phyloP scores from a whole-genome alignment of 2,329 filamentous ascomycete species.

The Tolypocladium tundrense region DNA sequence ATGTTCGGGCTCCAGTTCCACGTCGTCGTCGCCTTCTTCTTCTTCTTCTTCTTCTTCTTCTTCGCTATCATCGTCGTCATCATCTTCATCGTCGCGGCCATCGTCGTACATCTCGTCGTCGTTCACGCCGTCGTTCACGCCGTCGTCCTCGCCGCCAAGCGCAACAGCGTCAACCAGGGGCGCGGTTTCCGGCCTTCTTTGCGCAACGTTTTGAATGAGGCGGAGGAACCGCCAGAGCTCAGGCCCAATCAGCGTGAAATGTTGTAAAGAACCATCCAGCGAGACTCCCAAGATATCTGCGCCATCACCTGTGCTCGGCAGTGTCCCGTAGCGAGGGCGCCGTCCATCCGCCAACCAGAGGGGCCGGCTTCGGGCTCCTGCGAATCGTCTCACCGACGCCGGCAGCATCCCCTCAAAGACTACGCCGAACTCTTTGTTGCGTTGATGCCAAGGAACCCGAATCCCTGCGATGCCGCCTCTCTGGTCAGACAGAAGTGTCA shows the following conservation, averaged over 20 bases:
- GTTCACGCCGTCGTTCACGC: constrained; percentile 5
- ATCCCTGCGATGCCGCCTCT: constrained; percentile 36
- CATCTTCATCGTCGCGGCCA: constrained; percentile 3
- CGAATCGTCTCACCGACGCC: constrained; percentile 46
- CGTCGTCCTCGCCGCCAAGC: neutral
- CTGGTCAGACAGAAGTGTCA: constrained; percentile 39
- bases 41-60: no score
- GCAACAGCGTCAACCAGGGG: constrained; percentile 15
- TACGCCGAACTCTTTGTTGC: constrained; percentile 29
- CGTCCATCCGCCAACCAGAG: constrained; percentile 32
- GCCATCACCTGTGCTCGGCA: constrained; percentile 31
- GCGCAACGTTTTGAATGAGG: constrained; percentile 61
- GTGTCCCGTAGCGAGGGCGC: constrained; percentile 26
- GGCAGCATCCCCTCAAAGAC: constrained; percentile 49
- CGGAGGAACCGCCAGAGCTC: constrained; percentile 58
- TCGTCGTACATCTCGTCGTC: constrained; percentile 9
- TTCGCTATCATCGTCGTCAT: constrained; percentile 10
- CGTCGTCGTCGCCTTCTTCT: constrained; percentile 1
- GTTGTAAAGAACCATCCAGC: constrained; percentile 59
- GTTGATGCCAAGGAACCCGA: constrained; percentile 35
- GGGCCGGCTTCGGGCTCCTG: constrained; percentile 40
- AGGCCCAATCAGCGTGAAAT: constrained; percentile 56
- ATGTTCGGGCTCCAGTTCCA: constrained; percentile 24
- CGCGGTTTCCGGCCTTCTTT: constrained; percentile 34
- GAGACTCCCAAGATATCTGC: constrained; percentile 53